Base-by-base conservation (phyloP, 2,329 filamentous ascomycete genomes). In the Neophaeococcomyces mojaviensis region DNA sequence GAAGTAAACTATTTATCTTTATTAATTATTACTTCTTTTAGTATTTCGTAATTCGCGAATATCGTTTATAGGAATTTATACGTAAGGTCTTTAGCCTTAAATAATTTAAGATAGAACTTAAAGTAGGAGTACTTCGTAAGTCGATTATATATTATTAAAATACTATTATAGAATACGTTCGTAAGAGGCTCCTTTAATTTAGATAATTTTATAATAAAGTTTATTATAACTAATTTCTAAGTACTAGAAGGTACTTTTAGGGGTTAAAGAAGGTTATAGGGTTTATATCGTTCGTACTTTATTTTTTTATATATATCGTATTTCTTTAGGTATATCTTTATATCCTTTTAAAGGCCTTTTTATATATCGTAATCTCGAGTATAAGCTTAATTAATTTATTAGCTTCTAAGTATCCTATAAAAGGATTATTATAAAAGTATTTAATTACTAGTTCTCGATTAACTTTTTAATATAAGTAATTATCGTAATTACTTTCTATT, bases 241-340 rank as follows among this genome's bases (percentile, higher is more conserved):
- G 52, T 52, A 48, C 44, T 52, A 53, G 38, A 51, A 31, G 6
- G n/a, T 18, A 31, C 22, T 47, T 51, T 26, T 15, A 2, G 31
- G 34, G n/a, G n/a, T 13, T 39, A 32, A 43, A 49, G 34, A 38
- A 44, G 12, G 15, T 39, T 2, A 39, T 46, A 53, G 26, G 31
- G 45, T 37, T 49, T 50, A 49, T 53, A 39, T 39, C 24, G 13
- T 38, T 18, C 19, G 19, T 48, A 19, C 26, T 46, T 53, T n/a
- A 13, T 36, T 44, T 53, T 48, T 12, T 40, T 15, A 13, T 45
- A 53, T n/a, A 34, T 32, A 31, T 48, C 15, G 18, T 39, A 53
- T 8, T 49, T 39, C 10, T 38, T 33, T 10, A 50, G 44, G 24
- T 44, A 50, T 18, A 46, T 19, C 19, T 38, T 13, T 15, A 53